These are phyloP conservation scores for Inosperma sp. DNA, from an alignment of 768 basidiomycete genomes.

Conservation along the genomic window DNA sequence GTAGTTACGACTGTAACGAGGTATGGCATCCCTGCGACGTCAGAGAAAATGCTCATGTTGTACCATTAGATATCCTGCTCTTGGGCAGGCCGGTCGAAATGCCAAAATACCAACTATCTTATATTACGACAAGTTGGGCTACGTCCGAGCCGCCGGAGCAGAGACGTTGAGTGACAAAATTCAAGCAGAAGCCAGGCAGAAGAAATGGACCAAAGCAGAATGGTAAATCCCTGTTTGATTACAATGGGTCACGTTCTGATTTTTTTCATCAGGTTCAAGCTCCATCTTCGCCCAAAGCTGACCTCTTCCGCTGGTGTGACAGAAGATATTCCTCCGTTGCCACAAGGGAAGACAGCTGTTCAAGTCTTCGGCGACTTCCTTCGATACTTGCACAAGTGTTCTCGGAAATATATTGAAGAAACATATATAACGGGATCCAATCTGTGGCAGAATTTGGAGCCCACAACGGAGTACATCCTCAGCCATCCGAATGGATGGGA, in stretches of 20 bases:
- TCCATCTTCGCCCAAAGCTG: conserved; percentile 30
- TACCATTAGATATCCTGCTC: conserved; percentile 9
- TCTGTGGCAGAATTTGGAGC: too few species aligned
- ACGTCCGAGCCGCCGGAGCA: conserved; percentile 8
- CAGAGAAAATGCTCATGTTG: neutral
- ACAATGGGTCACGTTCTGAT: neutral
- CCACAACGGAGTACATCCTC: too few species aligned
- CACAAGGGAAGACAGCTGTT: conserved; percentile 34
- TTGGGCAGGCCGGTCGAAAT: conserved; percentile 7
- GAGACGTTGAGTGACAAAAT: conserved; percentile 8
- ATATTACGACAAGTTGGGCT: conserved; percentile 9
- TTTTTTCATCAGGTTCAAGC: conserved; percentile 31
- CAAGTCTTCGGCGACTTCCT: conserved; percentile 47
- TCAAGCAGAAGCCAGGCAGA: conserved; percentile 8
- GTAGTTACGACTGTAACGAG: neutral
- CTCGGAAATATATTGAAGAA: conserved; percentile 43
- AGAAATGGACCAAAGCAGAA: conserved; percentile 13
- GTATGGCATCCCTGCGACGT: neutral
- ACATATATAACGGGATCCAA: conserved; percentile 37
- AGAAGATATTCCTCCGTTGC: conserved; percentile 35
- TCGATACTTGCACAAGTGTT: conserved; percentile 41
- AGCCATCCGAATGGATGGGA: too few species aligned
- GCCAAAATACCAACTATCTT: conserved; percentile 12
- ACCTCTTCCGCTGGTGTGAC: conserved; percentile 6
- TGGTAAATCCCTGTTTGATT: conserved; percentile 5